Evolutionary conservation across 768 basidiomycete genomes (phyloP).

Genomic region (Tricholoma matsutake): DNA sequence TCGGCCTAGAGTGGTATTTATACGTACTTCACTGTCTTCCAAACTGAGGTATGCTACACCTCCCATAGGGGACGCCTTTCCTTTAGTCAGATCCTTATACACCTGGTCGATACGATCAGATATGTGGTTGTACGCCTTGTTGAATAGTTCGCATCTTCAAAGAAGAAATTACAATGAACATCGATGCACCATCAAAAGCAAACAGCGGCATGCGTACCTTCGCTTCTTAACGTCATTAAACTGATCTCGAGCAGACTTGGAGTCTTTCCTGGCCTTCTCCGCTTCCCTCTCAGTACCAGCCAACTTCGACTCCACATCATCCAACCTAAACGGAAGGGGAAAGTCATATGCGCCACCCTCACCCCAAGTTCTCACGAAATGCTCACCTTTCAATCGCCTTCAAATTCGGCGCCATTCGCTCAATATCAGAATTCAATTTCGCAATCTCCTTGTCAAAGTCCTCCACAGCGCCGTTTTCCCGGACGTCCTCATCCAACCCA

Average conservation of each 20-base stretch:
- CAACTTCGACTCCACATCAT: slow-evolving; percentile 81
- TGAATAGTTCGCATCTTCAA: slow-evolving; percentile 75
- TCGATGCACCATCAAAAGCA: neutral
- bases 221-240: slow-evolving; percentile 85
- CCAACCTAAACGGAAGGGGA: slow-evolving; percentile 48
- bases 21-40: slow-evolving; percentile 87
- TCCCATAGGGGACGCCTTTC: slow-evolving; percentile 89
- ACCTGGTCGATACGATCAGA: slow-evolving; percentile 92
- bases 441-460: slow-evolving; percentile 72
- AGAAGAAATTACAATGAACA: neutral
- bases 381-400: slow-evolving; percentile 89
- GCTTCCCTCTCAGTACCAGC: slow-evolving; percentile 90
- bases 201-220: slow-evolving; percentile 42
- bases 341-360: neutral
- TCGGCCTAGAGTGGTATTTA: neutral
- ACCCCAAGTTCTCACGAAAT: neutral
- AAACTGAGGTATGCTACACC: slow-evolving; percentile 95
- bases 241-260: slow-evolving; percentile 84
- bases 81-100: slow-evolving; percentile 97
- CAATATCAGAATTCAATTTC: slow-evolving; percentile 77
- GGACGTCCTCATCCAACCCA: slow-evolving; percentile 69
- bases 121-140: slow-evolving; percentile 95
- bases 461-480: slow-evolving; percentile 63
- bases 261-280: slow-evolving; percentile 87
- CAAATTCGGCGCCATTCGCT: slow-evolving; percentile 93